phyloP scores from a whole-genome alignment of 129 eudicot genomes.

The Heracleum sosnowskyi region DNA sequence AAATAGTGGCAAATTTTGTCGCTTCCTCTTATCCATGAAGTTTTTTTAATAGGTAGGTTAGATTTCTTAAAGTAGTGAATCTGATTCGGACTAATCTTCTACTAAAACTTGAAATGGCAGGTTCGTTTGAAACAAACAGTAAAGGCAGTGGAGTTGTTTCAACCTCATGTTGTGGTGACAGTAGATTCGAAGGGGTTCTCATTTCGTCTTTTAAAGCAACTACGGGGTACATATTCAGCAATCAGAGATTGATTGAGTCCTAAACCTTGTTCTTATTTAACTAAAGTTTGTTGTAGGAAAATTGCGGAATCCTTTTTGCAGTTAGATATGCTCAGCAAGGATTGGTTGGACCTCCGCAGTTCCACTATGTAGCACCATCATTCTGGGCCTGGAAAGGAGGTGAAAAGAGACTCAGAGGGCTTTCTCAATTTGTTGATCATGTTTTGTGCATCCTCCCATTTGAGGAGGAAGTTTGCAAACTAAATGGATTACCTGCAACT shows the following conservation, averaged over 20 bases:
- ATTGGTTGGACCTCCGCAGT: constrained; percentile 47
- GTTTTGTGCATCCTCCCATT: constrained; percentile 84
- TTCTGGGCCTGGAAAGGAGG: constrained; percentile 99
- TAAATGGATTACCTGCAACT: constrained; percentile 64
- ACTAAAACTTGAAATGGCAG: constrained; percentile 32
- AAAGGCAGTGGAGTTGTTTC: constrained; percentile 57
- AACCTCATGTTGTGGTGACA: constrained; percentile 82
- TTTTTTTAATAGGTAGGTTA: constrained; percentile 1
- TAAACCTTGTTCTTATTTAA: constrained; percentile 18
- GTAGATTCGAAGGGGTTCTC: constrained; percentile 94
- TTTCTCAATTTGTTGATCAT: constrained; percentile 70
- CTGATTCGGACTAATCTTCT: neutral
- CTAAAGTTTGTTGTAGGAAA: constrained; percentile 48
- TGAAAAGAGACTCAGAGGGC: constrained; percentile 75
- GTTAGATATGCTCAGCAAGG: constrained; percentile 53
- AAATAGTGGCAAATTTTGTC: neutral
- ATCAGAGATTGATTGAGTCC: neutral
- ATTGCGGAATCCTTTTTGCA: constrained; percentile 62
- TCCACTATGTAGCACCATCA: constrained; percentile 95
- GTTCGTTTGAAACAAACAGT: constrained; percentile 60
- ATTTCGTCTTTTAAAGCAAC: constrained; percentile 67
- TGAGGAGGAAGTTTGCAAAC: constrained; percentile 63
- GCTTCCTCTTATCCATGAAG: neutral
- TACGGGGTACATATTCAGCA: constrained; percentile 45
- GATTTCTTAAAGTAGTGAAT: constrained; percentile 2